Base-by-base conservation (phyloP, 768 basidiomycete species). In the Tephrocybe rancida region DNA sequence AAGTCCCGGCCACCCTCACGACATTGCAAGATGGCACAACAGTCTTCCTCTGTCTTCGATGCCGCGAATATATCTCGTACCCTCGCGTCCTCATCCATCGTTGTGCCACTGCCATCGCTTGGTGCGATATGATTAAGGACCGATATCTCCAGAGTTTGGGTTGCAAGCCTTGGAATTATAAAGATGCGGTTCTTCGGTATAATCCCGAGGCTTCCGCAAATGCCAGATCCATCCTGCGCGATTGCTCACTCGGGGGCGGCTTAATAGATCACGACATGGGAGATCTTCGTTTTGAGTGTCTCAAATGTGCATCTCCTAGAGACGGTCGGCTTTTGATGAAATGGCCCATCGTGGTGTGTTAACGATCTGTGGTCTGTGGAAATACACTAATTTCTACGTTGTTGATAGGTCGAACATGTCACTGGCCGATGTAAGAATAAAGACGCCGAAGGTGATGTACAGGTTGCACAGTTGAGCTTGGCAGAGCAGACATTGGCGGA, bases 211-310 rank as follows among this genome's bases (percentile, higher is more conserved):
- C 50, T 10, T 57, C 30, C 22, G n/a, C n/a, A 30, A 37, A 24
- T 9, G 55, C 55, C 4, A 48, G 21, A 18, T 24, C 29, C 14
- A 51, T 60, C 11, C 38, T 60, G 27, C 22, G 42, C 2, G 41
- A 45, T n/a, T 52, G 54, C 25, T 44, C 45, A 34, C 19, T 52
- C 27, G 19, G 46, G 14, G 39, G n/a, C n/a, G n/a, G n/a, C n/a
- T n/a, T 24, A n/a, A 29, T 9, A 21, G 54, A 24, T 18, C 37
- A 22, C 35, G 29, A n/a, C n/a, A n/a, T n/a, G n/a, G n/a, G n/a
- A n/a, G n/a, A n/a, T n/a, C n/a, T n/a, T n/a, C n/a, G n/a, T n/a
- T 57, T 60, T 25, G 59, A 57, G 42, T 60, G 59, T 29, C 29
- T 25, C 18, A 11, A 21, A 24, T 60, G 59, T 24, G 21, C n/a